Base-by-base conservation (phyloP, 2,329 filamentous ascomycete genomes). In the Hypoxylon sp. region DNA sequence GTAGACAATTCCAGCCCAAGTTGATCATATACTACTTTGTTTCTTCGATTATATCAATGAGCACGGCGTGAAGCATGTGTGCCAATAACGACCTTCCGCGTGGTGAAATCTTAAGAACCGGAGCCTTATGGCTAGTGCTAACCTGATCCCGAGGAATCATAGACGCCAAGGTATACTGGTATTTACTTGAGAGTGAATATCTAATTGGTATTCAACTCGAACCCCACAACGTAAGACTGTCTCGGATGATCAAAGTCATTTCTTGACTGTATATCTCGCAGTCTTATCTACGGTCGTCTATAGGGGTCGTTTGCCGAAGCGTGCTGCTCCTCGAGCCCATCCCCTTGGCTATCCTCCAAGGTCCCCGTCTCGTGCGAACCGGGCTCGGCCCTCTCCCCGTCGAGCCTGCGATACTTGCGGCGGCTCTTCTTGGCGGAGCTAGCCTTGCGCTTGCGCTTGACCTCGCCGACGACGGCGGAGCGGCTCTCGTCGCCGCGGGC, bases 351-450 rank as follows among this genome's bases (percentile, higher is more conserved):
- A 7, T 51, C 52, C 9, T 65, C 45, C 10, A 42, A 60, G n/a
- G 29, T 53, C 2, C 42, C 61, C 1, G 37, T 72, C 70, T 70
- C 67, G 47, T 23, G 33, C 20, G 42, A 17, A 8, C 37, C 17
- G 3, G 18, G 38, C 5, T 21, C 38, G 27, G 48, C 69, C 2
- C 79, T 81, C 43, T 78, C 80, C 58, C 82, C 82, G 3, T 80
- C 82, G 1, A 91, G 73, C 69, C 81, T 81, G 59, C 81, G 81
- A 70, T 94, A 94, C 75, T 97, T 97, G 67, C 91, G 82, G 68
- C 88, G 84, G 52, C 84, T 87, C 83, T 97, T 97, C 78, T 97
- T 96, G 4, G 80, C 82, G 18, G 85, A 84, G 72, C 92, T 95
- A 24, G 87, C 89, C 68, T 90, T 88, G 76, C 85, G 90, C 77